A percentile compares a stretch with the other conserved stretches of the same genome.
Evolutionary conservation across 345 rosid species (phyloP).

Genomic region (Pistacia atlantica): DNA sequence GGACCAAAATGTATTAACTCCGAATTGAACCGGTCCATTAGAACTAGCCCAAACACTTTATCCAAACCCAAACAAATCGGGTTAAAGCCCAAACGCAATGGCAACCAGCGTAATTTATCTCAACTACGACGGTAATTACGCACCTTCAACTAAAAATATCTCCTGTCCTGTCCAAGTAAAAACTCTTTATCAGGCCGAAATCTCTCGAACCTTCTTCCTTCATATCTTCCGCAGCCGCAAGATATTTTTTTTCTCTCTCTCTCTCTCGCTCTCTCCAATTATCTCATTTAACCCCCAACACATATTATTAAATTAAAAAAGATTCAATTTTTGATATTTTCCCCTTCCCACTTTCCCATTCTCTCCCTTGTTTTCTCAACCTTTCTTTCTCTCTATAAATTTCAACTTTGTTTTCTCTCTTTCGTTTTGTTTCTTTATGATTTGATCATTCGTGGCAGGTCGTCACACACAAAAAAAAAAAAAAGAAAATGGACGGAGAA

Average conservation of each 20-base stretch:
- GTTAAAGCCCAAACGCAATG: constrained; percentile 16
- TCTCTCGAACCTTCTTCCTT: constrained; percentile 53
- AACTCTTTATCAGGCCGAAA: constrained; percentile 2
- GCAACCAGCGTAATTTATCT: constrained; percentile 32
- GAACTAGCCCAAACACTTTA: too few relatives aligned
- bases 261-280: not conserved
- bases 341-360: constrained; percentile 20
- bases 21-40: too few relatives aligned
- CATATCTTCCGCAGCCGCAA: not conserved
- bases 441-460: not conserved
- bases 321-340: not conserved
- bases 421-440: not conserved
- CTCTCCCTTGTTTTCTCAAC: too few relatives aligned
- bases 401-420: too few relatives aligned
- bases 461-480: too few relatives aligned
- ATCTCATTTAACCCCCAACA: not conserved
- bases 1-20: too few relatives aligned
- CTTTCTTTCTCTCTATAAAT: too few relatives aligned
- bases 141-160: constrained; percentile 37
- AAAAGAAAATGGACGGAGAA: constrained; percentile 55
- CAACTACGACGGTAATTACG: constrained; percentile 7
- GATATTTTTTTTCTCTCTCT: constrained; percentile 39
- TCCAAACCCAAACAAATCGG: too few relatives aligned
- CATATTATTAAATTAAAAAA: too few relatives aligned
- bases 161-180: not conserved